phyloP scores from a whole-genome alignment of 306 rosid species.

The Purshia tridentata region DNA sequence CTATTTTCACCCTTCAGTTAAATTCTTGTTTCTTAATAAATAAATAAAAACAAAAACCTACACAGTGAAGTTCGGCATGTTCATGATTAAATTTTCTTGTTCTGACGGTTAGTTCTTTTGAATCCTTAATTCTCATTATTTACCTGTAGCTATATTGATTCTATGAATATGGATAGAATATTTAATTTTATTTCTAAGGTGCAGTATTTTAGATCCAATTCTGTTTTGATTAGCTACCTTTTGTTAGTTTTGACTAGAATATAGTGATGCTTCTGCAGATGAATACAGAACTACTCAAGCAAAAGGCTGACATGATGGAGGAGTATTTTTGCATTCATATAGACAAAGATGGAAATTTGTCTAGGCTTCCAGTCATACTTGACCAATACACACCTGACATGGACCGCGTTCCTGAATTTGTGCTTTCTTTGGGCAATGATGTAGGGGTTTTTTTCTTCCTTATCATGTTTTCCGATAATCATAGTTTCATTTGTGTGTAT shows the following conservation, averaged over 20 bases:
- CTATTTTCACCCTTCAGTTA: no score
- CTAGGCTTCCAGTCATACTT: conserved; percentile 80
- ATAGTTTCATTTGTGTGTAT: no score
- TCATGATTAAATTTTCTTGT: no score
- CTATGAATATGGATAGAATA: background rate
- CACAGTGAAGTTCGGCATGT: no score
- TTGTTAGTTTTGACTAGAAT: conserved; percentile 4
- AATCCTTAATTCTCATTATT: background rate
- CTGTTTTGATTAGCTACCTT: background rate
- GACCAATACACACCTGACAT: conserved; percentile 97
- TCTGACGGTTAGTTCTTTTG: background rate
- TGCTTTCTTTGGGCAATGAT: conserved; percentile 81
- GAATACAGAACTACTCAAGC: conserved; percentile 66
- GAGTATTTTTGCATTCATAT: conserved; percentile 73
- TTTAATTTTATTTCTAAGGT: background rate
- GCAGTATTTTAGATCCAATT: background rate
- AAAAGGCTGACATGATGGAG: conserved; percentile 64
- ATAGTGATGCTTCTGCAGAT: conserved; percentile 46
- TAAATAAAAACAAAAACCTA: no score
- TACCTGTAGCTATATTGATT: background rate
- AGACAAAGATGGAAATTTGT: conserved; percentile 65
- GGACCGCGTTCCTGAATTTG: conserved; percentile 85
- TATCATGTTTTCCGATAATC: conserved; percentile 13
- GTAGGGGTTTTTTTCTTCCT: conserved; percentile 46
- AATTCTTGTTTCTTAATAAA: no score